Evolutionary conservation across 495 filamentous ascomycete genomes (phyloP), one percentile per base, ranked within the genome.

Genomic region (Polyplosphaeria fusca): DNA sequence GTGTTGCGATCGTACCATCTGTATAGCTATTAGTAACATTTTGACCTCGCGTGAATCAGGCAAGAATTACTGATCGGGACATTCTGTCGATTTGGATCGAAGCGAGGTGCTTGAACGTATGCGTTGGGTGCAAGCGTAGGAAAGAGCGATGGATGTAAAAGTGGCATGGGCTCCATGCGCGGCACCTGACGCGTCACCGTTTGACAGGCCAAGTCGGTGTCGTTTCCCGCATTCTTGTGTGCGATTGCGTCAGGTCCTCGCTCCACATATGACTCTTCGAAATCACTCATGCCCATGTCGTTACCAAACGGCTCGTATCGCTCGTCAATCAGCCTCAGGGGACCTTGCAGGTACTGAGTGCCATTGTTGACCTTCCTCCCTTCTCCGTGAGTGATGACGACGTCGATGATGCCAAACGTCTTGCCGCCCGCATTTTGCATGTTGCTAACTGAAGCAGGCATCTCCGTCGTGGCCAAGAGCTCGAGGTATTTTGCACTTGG

Each of bases 321-420:
- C 12, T 41, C 22, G 43, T 71, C 68, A n/a, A 49, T 27, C 62
- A 70, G 26, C 19, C 66, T 57, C 7, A 41, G 52, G 22, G 62
- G 69, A 24, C 60, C 49, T 4, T 37, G 64, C 7, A 69, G 37
- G 49, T 70, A 71, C 2, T 42, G 14, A 0, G 58, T 39, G 50
- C 68, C 75, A 46, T 49, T 57, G 14, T 44, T 53, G 0, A 58
- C 30, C 50, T 69, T 76, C 46, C 48, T 56, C 0, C 72, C 68
- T 4, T 46, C 55, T 23, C 73, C 74, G 3, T 55, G 54, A 5
- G 64, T 68, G 16, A 78, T 50, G 1, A 77, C 60, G 0, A 77
- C 69, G 55, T 78, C 76, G 19, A 78, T 63, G 30, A 77, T 52
- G 13, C 70, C 73, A 32, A 74, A 66, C 3, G 53, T 52, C n/a